Base-by-base conservation (phyloP, 2,329 filamentous ascomycete species). In the Pezicula rhizophila region DNA sequence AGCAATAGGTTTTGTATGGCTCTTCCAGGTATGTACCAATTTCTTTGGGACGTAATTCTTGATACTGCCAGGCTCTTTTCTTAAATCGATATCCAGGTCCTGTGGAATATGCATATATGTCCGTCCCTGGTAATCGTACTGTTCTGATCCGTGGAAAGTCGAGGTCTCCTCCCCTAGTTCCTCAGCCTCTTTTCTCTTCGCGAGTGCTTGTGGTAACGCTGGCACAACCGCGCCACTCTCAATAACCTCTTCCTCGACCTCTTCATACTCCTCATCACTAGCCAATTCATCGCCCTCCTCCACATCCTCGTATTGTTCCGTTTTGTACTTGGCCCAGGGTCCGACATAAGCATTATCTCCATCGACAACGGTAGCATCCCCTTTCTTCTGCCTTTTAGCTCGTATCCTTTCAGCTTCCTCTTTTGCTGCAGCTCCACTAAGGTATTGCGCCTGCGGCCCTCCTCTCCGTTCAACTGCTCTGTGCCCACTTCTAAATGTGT, bases 31-130 rank as follows among this genome's bases (percentile, higher is more conserved):
- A 65, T 96, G 86, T 42, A 97, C 77, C 59, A 93, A 77, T 71
- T 95, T 97, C 76, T 96, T 97, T 34, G 93, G 93, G 49, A 95
- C 89, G 65, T 82, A 99, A 67, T 96, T 97, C 64, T 91, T 91
- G 64, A 80, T 69, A 62, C 84, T 90, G 60, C 87, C 88, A 40
- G 76, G 67, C 52, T 95, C 89, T 69, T 93, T 95, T 55, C 77
- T 79, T 59, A 99, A 74, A 64, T 95, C 87, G 65, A 96, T 75
- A 63, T 89, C 88, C 69, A 96, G 72, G 65, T 96, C 91, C 66
- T 89, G 90, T 3, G 93, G 93, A 41, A 97, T 78, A 69, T 99
- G 93, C 92, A 99, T 96, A 66, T 96, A 99, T 31, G 92, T 95
- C 56, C 93, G 78, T 42, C 93, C 93, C 66, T 95, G 87, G 71